Evolutionary conservation across 2,329 filamentous ascomycete species (phyloP), one percentile per base, ranked within the genome.

Genomic region (Herpotrichia juniperi): DNA sequence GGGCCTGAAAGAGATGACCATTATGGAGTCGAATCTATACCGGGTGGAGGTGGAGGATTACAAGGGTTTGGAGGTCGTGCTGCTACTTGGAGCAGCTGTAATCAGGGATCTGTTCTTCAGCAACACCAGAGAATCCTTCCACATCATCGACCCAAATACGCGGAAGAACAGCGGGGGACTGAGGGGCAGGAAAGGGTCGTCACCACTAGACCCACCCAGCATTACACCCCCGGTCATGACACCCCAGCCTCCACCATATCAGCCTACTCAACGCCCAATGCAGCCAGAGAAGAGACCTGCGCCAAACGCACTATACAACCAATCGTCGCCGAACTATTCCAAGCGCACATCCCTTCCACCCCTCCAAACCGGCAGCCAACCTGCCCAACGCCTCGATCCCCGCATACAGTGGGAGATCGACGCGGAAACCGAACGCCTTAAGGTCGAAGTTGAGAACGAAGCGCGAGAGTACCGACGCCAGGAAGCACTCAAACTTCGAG

Each of bases 1-100:
- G 59, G 82, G 83, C 16, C 80, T 87, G 22, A 87, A 85, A 61
- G 90, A 93, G 62, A 75, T 97, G 52, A 96, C 93, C 1, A 82
- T 99, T 35, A 97, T 97, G 77, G 90, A 99, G 74, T 90, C 93
- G 4, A 97, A 97, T 69, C 81, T 97, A 67, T 87, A 89, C 55
- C 83, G 94, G 6, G 88, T 97, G 10, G 93, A 97, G 37, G 86
- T 97, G 56, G 92, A 99, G 72, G 94, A 99, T 74, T 86, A 89
- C 51, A 97, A 97, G 73, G 94, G 94, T 0, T 78, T 97, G 3
- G 94, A 99, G 70, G 84, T 97, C 1, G 87, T 93, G 1, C 75
- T 97, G 19, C 67, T 87, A 24, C 75, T 88, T 0, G 77, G 82
- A 14, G 84, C 83, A 0, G 77, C 83, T 1, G 82, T 84, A 11